Conservation (phyloP, 305 asterid species). For the Solanum hybrid region DNA sequence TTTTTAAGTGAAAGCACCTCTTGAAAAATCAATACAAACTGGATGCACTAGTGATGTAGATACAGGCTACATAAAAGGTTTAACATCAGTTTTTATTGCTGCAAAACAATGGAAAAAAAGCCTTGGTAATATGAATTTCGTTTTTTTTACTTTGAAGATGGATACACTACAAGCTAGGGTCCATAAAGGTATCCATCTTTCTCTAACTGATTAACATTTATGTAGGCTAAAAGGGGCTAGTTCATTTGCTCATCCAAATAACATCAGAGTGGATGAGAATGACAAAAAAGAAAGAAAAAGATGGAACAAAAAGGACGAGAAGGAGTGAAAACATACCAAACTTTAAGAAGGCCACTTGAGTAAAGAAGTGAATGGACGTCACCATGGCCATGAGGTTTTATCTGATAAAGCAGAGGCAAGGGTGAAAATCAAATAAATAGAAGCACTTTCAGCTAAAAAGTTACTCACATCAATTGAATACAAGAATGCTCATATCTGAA, state of each 20-base stretch:
- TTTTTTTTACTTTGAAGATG: not conserved
- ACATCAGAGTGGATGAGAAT: not conserved
- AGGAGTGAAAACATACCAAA: constrained; percentile 44
- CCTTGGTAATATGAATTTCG: not conserved
- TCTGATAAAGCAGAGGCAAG: constrained; percentile 34
- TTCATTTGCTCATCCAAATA: not conserved
- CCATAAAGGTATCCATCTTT: not conserved
- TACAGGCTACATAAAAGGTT: not conserved
- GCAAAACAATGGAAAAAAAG: not conserved
- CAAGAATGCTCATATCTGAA: not conserved
- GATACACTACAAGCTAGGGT: not conserved
- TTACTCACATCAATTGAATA: not conserved
- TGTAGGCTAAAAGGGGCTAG: not conserved
- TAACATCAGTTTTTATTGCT: not conserved
- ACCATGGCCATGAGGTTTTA: constrained; percentile 99
- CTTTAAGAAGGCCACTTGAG: constrained; percentile 80
- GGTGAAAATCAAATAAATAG: not conserved
- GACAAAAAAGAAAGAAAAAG: not conserved
- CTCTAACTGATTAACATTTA: not conserved
- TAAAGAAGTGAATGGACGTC: constrained; percentile 96
- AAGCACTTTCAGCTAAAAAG: not conserved
- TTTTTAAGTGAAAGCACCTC: not conserved
- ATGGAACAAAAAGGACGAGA: not conserved
- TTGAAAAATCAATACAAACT: not conserved
- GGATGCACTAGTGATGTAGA: not conserved